phyloP scores from a whole-genome alignment of 352 stramenopile species.

The Thalassiosira pacifica region DNA sequence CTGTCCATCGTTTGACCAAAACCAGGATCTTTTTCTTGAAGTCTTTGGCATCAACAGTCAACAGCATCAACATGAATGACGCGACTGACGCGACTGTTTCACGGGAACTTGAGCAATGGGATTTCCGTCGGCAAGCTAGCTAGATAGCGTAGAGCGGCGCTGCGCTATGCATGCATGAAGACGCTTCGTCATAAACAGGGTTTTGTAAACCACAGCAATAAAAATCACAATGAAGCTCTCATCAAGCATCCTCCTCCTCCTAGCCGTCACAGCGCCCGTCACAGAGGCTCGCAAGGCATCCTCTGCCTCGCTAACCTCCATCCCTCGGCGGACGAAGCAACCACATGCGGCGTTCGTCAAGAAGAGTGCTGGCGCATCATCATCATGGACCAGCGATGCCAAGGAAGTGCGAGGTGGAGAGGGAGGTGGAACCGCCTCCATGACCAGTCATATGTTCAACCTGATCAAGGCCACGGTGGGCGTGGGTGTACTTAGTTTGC shows the following conservation, averaged over 20 bases:
- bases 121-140: no score
- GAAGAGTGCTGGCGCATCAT: neutral
- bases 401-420: constrained; percentile 44
- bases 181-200: no score
- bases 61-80: no score
- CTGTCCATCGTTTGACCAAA: no score
- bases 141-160: no score
- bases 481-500: constrained; percentile 83
- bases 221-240: constrained; percentile 51
- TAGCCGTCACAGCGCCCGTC: constrained; percentile 30
- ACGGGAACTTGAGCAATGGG: no score
- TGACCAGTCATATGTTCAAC: constrained; percentile 82
- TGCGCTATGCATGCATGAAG: no score
- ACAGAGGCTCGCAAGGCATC: constrained; percentile 19
- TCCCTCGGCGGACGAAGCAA: neutral
- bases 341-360: constrained; percentile 3
- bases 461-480: constrained; percentile 86
- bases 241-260: constrained; percentile 44
- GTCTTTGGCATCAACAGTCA: no score
- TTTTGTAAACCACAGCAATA: neutral
- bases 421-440: constrained; percentile 57
- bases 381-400: constrained; percentile 10
- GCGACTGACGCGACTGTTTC: no score
- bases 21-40: no score
- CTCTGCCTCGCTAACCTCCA: constrained; percentile 15